These are phyloP conservation scores for Salvia sclarea DNA, from an alignment of 305 asterid genomes.

Conservation along the genomic window DNA sequence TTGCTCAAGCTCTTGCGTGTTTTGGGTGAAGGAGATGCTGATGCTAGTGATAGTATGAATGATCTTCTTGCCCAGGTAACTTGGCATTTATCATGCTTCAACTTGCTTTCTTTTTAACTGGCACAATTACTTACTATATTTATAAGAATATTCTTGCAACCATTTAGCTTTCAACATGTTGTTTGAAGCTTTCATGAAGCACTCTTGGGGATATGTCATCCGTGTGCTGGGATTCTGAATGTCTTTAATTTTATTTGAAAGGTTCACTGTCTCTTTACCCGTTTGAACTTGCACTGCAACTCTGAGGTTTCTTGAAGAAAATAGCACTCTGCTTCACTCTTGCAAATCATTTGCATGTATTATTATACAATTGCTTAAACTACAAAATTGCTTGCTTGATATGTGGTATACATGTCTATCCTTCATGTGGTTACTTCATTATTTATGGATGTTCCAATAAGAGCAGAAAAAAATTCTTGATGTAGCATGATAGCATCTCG, in stretches of 20 bases:
- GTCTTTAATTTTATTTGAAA: background rate
- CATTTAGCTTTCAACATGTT: conserved; percentile 1
- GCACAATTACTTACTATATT: background rate
- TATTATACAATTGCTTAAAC: background rate
- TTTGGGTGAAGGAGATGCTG: conserved; percentile 91
- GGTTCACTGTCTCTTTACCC: background rate
- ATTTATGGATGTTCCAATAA: background rate
- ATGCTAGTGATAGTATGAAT: conserved; percentile 94
- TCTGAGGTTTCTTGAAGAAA: background rate
- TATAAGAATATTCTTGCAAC: background rate
- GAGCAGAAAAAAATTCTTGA: background rate
- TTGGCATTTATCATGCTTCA: conserved; percentile 26
- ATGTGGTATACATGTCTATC: background rate
- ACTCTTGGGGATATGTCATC: background rate
- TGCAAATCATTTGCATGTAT: background rate
- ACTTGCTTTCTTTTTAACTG: background rate
- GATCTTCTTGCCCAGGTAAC: conserved; percentile 97
- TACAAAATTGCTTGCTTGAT: background rate
- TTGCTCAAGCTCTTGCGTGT: conserved; percentile 78
- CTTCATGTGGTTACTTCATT: background rate
- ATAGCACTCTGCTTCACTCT: background rate
- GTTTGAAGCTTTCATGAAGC: background rate
- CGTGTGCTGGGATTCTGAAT: background rate
- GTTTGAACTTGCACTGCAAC: background rate
- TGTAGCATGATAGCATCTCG: background rate